Evolutionary conservation across 257 asterid species (phyloP).

Genomic region (Solanum corneliomulleri): DNA sequence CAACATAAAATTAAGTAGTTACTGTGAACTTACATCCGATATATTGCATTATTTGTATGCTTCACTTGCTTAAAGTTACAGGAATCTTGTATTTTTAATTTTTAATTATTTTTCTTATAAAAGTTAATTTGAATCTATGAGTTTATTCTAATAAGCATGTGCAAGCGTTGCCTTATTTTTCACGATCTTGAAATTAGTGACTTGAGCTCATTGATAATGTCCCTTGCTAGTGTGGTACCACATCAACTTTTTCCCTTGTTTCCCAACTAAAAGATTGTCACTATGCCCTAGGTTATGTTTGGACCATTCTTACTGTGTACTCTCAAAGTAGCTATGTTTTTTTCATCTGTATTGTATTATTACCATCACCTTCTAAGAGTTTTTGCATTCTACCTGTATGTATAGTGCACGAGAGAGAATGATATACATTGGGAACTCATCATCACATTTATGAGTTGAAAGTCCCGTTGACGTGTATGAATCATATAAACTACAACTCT

Average conservation of each 20-base stretch:
- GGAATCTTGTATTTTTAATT: not conserved
- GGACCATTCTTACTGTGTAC: not conserved
- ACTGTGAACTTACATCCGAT: not conserved
- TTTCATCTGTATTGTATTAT: not conserved
- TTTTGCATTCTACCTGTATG: not conserved
- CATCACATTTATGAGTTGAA: constrained; percentile 28
- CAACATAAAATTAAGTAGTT: not conserved
- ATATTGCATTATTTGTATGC: not conserved
- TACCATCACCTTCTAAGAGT: not conserved
- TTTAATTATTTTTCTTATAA: not conserved
- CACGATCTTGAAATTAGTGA: not conserved
- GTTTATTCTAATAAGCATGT: not conserved
- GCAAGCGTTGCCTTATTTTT: not conserved
- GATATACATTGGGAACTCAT: constrained; percentile 23
- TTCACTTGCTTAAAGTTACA: not conserved
- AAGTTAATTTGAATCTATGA: not conserved
- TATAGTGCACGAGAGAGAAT: constrained; percentile 35
- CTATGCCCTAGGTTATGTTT: not conserved
- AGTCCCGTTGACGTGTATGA: constrained; percentile 47
- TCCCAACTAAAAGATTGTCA: not conserved
- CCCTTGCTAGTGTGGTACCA: not conserved
- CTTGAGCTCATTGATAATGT: not conserved
- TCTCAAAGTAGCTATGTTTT: not conserved
- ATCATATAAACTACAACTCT: not conserved
- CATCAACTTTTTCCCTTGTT: not conserved